These are phyloP conservation scores for Xylaria intraflava DNA, from an alignment of 495 filamentous ascomycete genomes.

Conservation along the genomic window DNA sequence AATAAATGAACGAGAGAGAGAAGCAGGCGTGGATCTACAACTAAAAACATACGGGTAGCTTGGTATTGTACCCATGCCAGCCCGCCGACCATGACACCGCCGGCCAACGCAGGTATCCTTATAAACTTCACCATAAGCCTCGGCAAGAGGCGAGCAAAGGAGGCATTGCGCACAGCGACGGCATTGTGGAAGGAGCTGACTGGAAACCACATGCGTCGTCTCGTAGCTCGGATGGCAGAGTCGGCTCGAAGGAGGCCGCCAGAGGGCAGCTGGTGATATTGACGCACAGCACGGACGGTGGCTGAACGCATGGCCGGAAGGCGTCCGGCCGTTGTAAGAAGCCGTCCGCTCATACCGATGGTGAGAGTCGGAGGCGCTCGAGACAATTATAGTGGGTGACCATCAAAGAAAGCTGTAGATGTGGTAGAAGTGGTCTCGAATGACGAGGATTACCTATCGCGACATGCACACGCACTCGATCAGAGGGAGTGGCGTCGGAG, in stretches of 20 bases:
- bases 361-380: constrained; percentile 26
- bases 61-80: constrained; percentile 94
- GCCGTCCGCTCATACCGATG: constrained; percentile 71
- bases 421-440: not conserved
- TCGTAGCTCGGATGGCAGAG: constrained; percentile 49
- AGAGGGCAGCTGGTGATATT: constrained; percentile 56
- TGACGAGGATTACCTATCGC: not conserved
- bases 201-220: constrained; percentile 64
- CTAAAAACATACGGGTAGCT: constrained; percentile 63
- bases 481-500: constrained; percentile 7
- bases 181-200: constrained; percentile 81
- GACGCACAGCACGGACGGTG: constrained; percentile 53
- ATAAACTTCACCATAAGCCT: constrained; percentile 82
- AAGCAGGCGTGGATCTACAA: not conserved
- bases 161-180: constrained; percentile 75
- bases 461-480: not conserved
- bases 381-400: not conserved
- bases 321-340: constrained; percentile 62
- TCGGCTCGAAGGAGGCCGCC: constrained; percentile 63
- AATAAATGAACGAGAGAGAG: constrained; percentile 8
- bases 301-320: constrained; percentile 57
- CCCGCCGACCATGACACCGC: constrained; percentile 77
- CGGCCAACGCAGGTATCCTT: constrained; percentile 82
- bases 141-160: constrained; percentile 80
- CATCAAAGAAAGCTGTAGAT: constrained; percentile 2